phyloP scores from a whole-genome alignment of 1,284 basidiomycete species.

The Hymenochaete sp. region DNA sequence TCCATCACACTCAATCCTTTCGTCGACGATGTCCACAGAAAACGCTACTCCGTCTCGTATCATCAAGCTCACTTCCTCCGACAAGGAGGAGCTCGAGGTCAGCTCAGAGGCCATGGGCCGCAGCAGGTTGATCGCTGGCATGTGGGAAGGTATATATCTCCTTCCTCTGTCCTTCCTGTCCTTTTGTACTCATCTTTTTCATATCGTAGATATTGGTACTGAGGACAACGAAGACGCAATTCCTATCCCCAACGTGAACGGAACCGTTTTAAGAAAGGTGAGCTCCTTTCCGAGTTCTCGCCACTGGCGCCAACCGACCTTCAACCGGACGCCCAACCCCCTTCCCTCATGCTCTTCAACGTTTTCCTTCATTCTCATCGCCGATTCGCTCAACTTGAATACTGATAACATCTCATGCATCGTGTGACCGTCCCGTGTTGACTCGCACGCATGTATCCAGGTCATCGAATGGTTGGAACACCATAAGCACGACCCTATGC shows the following conservation, averaged over 20 bases:
- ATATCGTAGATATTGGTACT: slow-evolving; percentile 7
- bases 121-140: slow-evolving; percentile 96
- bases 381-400: too few relatives aligned
- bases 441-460: too few relatives aligned
- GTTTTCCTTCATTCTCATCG: too few relatives aligned
- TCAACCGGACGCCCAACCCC: too few relatives aligned
- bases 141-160: slow-evolving; percentile 84
- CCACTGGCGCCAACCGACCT: too few relatives aligned
- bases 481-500: slow-evolving; percentile 93
- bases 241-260: slow-evolving; percentile 94
- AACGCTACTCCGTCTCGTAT: slow-evolving; percentile 39
- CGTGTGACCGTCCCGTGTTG: neutral
- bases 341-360: too few relatives aligned
- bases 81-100: slow-evolving; percentile 91
- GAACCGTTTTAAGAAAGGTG: slow-evolving; percentile 94
- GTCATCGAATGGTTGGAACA: slow-evolving; percentile 99
- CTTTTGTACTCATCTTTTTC: neutral
- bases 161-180: slow-evolving; percentile 6
- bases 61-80: slow-evolving; percentile 83
- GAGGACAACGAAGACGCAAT: slow-evolving; percentile 84
- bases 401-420: too few relatives aligned
- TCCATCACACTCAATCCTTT: slow-evolving; percentile 17
- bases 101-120: slow-evolving; percentile 94
- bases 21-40: neutral
- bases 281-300: too few relatives aligned